A percentile compares a stretch with the other conserved stretches of the same genome.
phyloP scores from a whole-genome alignment of 495 filamentous ascomycete genomes.

The Penicillium turbatum region DNA sequence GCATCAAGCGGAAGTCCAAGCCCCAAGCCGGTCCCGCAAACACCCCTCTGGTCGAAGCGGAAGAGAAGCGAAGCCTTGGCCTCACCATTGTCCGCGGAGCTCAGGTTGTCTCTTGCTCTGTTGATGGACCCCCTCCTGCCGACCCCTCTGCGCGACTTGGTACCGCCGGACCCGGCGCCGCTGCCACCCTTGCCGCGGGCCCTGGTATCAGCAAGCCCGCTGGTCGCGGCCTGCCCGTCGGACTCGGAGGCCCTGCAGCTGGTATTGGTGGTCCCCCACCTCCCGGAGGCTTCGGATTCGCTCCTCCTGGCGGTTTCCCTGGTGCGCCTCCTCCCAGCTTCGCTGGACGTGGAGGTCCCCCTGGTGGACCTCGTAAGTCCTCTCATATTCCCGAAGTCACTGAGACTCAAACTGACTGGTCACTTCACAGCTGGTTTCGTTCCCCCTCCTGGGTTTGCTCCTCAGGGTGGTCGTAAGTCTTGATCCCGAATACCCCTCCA shows the following conservation, averaged over 20 bases:
- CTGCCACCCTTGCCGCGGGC: slow-evolving; percentile 69
- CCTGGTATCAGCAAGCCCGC: slow-evolving; percentile 90
- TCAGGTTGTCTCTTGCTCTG: slow-evolving; percentile 87
- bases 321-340: slow-evolving; percentile 71
- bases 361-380: slow-evolving; percentile 58
- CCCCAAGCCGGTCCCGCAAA: slow-evolving; percentile 54
- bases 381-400: background rate
- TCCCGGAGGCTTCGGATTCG: slow-evolving; percentile 52
- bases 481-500: background rate
- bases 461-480: slow-evolving; percentile 56
- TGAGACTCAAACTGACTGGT: slow-evolving; percentile 3
- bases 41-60: slow-evolving; percentile 68
- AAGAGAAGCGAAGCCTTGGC: slow-evolving; percentile 94
- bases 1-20: slow-evolving; percentile 88
- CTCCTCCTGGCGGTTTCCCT: slow-evolving; percentile 61
- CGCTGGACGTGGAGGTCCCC: slow-evolving; percentile 65
- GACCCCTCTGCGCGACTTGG: slow-evolving; percentile 90
- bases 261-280: slow-evolving; percentile 80
- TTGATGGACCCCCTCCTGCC: slow-evolving; percentile 93
- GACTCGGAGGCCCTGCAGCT: slow-evolving; percentile 83
- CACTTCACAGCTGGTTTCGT: slow-evolving; percentile 49
- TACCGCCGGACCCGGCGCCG: slow-evolving; percentile 60
- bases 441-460: slow-evolving; percentile 62
- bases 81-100: slow-evolving; percentile 93
- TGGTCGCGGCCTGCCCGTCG: slow-evolving; percentile 82